Base-by-base conservation (phyloP, 805 yeast species). In the Saturnispora kantuleensis region DNA sequence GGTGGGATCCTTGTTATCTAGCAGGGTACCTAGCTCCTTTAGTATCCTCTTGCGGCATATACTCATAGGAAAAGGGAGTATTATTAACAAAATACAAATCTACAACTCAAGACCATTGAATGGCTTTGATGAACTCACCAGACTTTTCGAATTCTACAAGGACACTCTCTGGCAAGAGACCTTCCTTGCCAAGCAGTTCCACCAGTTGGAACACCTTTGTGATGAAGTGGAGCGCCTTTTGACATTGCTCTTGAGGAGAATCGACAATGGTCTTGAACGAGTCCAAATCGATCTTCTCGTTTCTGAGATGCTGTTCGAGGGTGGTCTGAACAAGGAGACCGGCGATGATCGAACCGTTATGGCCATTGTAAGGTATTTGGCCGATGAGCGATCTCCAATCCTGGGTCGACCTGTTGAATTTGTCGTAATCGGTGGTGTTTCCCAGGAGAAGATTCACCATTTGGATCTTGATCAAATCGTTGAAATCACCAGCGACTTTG, bases 331-430 rank as follows among this genome's bases (percentile, higher is more conserved):
- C 26, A 21, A 21, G 26, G 26, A 21, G 26, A 21, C 26, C 26
- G 8, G 26, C 26, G 8, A 21, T 7, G 5, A 21, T 21, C 5
- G 26, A 21, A 21, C 26, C 26, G 26, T 21, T 21, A 6, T 21
- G 26, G 26, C 8, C 26, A 21, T 21, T 21, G 26, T 21, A 21
- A 21, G 26, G 26, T 21, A 21, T 21, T 21, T 21, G 26, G 26
- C 26, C 8, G 2, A 21, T 6, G 37, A 87, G 60, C 7, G 64
- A 49, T 39, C 69, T 64, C 96, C 96, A 87, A 2, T 74, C 71
- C 13, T 56, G 50, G 50, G 71, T 74, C 4, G 65, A 56, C 45
- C 66, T 50, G 26, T 49, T 49, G 9, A 70, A 55, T 56, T 85
- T 79, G 44, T 79, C 70, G 7, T 51, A 47, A 39, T 75, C 78